These are phyloP conservation scores for Mortierella hygrophila DNA, from an alignment of 192 early-diverging fungal genomes.

Conservation along the genomic window DNA sequence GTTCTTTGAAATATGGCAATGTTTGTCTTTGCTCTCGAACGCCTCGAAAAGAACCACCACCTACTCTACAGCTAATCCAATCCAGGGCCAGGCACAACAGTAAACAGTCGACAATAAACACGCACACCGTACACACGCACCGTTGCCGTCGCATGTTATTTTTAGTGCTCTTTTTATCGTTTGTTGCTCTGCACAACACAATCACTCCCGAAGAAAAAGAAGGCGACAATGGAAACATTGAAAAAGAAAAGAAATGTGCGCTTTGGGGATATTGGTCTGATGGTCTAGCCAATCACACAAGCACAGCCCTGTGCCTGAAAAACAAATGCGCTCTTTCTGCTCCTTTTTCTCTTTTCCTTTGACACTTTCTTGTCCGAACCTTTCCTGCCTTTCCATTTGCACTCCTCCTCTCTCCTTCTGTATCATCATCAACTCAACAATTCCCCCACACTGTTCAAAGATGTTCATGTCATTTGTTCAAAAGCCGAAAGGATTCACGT, in stretches of 20 bases:
- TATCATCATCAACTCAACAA: not conserved
- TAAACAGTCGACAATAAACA: not conserved
- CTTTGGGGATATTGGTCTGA: slow-evolving; percentile 7
- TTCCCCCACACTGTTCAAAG: not conserved
- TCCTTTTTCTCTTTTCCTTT: too few species aligned
- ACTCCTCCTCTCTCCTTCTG: not conserved
- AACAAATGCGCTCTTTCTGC: not conserved
- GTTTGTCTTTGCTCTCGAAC: not conserved
- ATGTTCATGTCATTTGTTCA: not conserved
- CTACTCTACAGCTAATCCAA: too few species aligned
- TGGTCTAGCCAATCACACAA: slow-evolving; percentile 4
- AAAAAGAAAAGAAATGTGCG: slow-evolving; percentile 14
- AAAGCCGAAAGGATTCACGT: not conserved
- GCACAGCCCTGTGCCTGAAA: not conserved
- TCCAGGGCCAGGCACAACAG: too few species aligned
- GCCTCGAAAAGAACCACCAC: too few species aligned
- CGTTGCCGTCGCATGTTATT: slow-evolving; percentile 4
- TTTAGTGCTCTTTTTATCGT: not conserved
- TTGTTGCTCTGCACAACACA: not conserved
- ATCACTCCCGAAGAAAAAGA: not conserved
- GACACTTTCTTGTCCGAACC: not conserved
- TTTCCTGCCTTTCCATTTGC: not conserved
- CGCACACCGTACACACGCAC: not conserved
- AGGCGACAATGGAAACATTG: not conserved
- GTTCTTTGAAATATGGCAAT: not conserved